Evolutionary conservation across 805 yeast species (phyloP).

Genomic region (Metschnikowia cerradonensis): DNA sequence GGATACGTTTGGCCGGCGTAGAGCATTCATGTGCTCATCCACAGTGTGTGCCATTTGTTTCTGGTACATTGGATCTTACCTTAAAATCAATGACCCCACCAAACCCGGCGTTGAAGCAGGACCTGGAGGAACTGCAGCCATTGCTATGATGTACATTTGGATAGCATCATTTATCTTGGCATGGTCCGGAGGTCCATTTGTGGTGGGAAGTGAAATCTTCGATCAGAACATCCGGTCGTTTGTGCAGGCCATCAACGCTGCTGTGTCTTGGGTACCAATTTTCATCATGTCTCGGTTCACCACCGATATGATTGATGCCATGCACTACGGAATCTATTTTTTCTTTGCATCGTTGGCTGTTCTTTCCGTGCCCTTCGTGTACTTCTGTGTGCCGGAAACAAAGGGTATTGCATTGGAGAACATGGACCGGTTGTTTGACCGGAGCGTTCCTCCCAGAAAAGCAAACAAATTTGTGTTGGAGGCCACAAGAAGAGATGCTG

Average conservation of each 20-base stretch:
- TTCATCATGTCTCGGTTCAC: slow-evolving; percentile 36
- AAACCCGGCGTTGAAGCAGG: slow-evolving; percentile 29
- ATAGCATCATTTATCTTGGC: slow-evolving; percentile 38
- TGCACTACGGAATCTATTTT: slow-evolving; percentile 36
- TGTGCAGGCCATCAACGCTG: slow-evolving; percentile 39
- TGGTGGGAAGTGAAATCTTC: slow-evolving; percentile 37
- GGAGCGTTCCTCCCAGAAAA: slow-evolving; percentile 18
- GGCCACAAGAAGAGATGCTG: slow-evolving; percentile 16
- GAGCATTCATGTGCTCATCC: slow-evolving; percentile 34
- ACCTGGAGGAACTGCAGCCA: slow-evolving; percentile 38
- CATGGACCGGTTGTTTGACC: slow-evolving; percentile 27
- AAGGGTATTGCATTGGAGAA: slow-evolving; percentile 35
- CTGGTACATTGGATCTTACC: slow-evolving; percentile 38
- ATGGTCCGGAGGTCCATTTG: slow-evolving; percentile 41
- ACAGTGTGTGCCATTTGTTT: slow-evolving; percentile 32
- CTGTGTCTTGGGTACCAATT: slow-evolving; percentile 38
- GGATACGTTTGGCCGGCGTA: slow-evolving; percentile 33
- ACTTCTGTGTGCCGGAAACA: slow-evolving; percentile 36
- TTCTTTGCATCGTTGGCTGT: slow-evolving; percentile 34
- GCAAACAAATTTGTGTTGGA: slow-evolving; percentile 22
- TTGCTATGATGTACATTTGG: slow-evolving; percentile 41
- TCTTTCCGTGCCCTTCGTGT: slow-evolving; percentile 35
- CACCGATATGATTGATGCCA: slow-evolving; percentile 29
- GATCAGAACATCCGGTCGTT: slow-evolving; percentile 39
- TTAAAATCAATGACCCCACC: slow-evolving; percentile 33